Evolutionary conservation across 1,284 basidiomycete genomes (phyloP), one percentile per base, ranked within the genome.

Genomic region (Omphalotus olearius): DNA sequence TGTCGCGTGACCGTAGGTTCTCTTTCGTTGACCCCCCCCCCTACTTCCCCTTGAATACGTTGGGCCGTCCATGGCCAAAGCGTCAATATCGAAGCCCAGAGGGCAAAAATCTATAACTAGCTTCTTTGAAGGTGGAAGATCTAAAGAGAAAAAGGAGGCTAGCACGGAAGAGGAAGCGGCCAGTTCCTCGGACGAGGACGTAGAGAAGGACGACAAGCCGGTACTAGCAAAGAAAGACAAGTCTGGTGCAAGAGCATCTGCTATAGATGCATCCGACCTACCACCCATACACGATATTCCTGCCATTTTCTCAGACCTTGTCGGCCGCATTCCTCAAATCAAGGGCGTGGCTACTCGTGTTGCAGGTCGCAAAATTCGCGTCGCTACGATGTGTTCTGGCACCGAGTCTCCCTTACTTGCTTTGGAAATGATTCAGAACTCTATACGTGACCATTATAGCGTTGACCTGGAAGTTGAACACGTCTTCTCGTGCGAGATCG

Each of bases 301-400:
- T 18, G 76, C 80, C 43, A 97, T 98, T 64, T 98, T 98, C 66
- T 73, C 76, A 49, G 91, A 98, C 67, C 79, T 98, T 47, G 81
- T 93, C 55, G 69, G 77, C 52, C 83, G 77, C 56, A 78, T 85
- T n/a, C 82, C 88, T 9, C 73, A 83, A 47, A 80, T 93, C 56
- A 78, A 81, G 59, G 67, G 76, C 1, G 80, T 93, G 35, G 87
- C 85, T 11, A 74, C 87, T 60, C 82, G 78, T 36, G 72, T 97
- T 47, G 70, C 80, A 56, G 92, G 92, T 2, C 82, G 93, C 52
- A 92, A 90, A 58, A 74, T 98, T 62, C 91, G 94, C 61, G 83
- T 98, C 39, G 95, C 94, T 1, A 98, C 94, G 10, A 98, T 98
- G 94, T 98, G 94, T 73, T 96, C 93, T 46, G 94, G 94, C 17